Evolutionary conservation across 1,284 basidiomycete genomes (phyloP).

Genomic region (Irpex rosettiformis): DNA sequence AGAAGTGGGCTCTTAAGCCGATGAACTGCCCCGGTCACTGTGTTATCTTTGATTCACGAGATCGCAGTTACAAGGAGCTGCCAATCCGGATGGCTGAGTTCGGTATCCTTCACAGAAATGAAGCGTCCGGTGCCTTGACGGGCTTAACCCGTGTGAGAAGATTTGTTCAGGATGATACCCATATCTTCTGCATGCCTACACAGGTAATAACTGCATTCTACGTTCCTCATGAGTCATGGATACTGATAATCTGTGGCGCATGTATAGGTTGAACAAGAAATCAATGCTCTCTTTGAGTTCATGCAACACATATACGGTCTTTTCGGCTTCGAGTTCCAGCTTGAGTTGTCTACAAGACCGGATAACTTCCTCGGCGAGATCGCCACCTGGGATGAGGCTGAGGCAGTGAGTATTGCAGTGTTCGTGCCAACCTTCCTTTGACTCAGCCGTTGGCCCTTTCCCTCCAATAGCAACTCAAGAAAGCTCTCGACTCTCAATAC

Average conservation of each 20-base stretch:
- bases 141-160: conserved; percentile 92
- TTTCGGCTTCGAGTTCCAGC: conserved; percentile 97
- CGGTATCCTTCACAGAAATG: conserved; percentile 96
- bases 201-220: conserved; percentile 48
- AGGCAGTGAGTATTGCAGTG: conserved; percentile 49
- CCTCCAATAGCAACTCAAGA: conserved; percentile 67
- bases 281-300: conserved; percentile 89
- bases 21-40: conserved; percentile 99
- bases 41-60: conserved; percentile 92
- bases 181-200: conserved; percentile 95
- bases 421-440: background rate
- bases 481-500: conserved; percentile 84
- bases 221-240: background rate
- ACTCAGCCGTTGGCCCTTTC: background rate
- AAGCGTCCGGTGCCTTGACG: conserved; percentile 92
- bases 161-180: conserved; percentile 97
- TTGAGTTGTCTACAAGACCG: conserved; percentile 95
- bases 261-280: conserved; percentile 81
- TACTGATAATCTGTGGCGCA: background rate
- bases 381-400: conserved; percentile 88
- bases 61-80: conserved; percentile 93
- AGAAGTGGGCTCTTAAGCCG: conserved; percentile 92
- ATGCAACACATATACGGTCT: conserved; percentile 91
- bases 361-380: conserved; percentile 92
- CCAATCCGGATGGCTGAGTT: conserved; percentile 99